Evolutionary conservation across 73 alveolate species (phyloP).

Genomic region (Paraurostyla sp.): DNA sequence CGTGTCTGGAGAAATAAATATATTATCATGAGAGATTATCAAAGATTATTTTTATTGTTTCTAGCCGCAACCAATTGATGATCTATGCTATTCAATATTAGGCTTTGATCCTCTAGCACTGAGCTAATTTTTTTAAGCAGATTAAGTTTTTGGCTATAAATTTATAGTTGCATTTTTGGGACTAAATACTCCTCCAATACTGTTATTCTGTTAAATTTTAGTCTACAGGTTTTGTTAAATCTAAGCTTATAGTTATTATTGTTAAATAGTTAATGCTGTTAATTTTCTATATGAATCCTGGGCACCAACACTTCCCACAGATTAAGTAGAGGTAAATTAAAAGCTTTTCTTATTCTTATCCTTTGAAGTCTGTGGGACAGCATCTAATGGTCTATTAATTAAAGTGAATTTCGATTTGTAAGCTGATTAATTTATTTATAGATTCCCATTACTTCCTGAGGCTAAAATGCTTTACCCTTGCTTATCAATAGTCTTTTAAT

Average conservation of each 20-base stretch:
- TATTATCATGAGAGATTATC: neutral
- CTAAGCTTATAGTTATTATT: neutral
- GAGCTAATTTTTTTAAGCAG: neutral
- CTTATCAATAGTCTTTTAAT: neutral
- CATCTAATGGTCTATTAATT: conserved; percentile 47
- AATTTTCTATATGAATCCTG: neutral
- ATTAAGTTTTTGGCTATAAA: neutral
- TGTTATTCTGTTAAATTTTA: neutral
- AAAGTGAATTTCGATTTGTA: conserved; percentile 50
- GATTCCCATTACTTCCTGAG: conserved; percentile 1
- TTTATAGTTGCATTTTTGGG: neutral
- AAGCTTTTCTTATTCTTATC: conserved; percentile 34
- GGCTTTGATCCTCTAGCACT: conserved; percentile 19
- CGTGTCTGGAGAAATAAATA: conserved; percentile 4
- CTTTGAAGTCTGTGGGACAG: conserved; percentile 35
- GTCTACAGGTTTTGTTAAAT: neutral
- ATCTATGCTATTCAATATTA: conserved; percentile 5
- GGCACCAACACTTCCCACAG: conserved; percentile 12
- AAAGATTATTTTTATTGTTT: neutral
- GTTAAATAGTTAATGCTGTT: neutral
- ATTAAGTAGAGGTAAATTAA: neutral
- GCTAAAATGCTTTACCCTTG: neutral
- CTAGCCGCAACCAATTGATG: neutral
- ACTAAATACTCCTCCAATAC: neutral
- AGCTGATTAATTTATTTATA: neutral